phyloP scores from a whole-genome alignment of 2,329 filamentous ascomycete genomes.

The Teratosphaeria pseudoeucalypti region DNA sequence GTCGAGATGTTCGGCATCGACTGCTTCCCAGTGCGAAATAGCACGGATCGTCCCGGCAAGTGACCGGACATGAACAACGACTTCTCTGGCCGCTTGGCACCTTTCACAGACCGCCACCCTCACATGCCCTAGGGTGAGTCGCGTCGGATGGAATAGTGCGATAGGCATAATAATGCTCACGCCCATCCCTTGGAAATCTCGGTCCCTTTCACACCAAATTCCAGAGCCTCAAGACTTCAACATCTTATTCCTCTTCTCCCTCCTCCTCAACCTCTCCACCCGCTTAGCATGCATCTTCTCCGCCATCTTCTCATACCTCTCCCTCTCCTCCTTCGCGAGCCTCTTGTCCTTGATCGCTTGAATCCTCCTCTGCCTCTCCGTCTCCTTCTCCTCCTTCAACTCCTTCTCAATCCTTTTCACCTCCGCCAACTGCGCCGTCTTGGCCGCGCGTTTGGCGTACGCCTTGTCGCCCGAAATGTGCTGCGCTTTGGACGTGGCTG shows the following conservation, averaged over 20 bases:
- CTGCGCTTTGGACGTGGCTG: neutral
- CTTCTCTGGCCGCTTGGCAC: no score
- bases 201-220: neutral
- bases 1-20: no score
- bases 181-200: neutral
- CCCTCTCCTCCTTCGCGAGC: constrained; percentile 83
- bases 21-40: no score
- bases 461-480: constrained; percentile 59
- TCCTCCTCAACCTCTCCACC: constrained; percentile 82
- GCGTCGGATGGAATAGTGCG: neutral
- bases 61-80: no score
- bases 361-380: constrained; percentile 69
- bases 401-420: constrained; percentile 90
- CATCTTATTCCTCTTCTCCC: constrained; percentile 92
- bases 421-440: constrained; percentile 59
- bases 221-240: constrained; percentile 34
- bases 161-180: neutral
- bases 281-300: constrained; percentile 97
- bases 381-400: constrained; percentile 90
- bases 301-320: constrained; percentile 84
- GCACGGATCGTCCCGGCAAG: no score
- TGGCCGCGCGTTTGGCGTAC: constrained; percentile 64
- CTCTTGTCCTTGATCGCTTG: constrained; percentile 75
- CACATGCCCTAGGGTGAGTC: no score
- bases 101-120: no score